These are phyloP conservation scores for Fermentozyma sake DNA, from an alignment of 1,139 yeast species.

Conservation along the genomic window DNA sequence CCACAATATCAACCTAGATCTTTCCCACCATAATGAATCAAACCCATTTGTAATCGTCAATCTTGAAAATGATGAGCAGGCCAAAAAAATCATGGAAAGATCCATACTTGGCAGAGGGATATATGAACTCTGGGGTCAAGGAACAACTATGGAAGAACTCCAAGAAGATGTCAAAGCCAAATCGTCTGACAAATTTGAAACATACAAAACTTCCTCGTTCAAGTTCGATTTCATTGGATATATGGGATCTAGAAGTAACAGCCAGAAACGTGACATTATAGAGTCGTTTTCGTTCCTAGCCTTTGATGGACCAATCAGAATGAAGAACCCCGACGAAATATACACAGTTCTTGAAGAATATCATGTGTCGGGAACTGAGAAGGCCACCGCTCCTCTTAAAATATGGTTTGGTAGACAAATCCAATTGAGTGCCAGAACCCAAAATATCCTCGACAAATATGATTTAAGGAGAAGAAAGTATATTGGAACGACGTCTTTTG, in stretches of 20 bases:
- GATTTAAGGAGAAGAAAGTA: conserved; percentile 81
- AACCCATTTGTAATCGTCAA: conserved; percentile 71
- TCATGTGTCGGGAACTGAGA: conserved; percentile 43
- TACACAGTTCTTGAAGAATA: conserved; percentile 78
- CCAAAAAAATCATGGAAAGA: conserved; percentile 57
- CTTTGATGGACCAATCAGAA: conserved; percentile 70
- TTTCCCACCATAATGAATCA: conserved; percentile 52
- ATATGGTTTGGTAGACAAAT: conserved; percentile 78
- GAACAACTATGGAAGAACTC: conserved; percentile 48
- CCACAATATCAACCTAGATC: conserved; percentile 52
- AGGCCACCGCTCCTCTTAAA: conserved; percentile 49
- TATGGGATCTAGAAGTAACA: conserved; percentile 50
- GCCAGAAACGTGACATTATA: conserved; percentile 57
- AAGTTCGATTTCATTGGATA: conserved; percentile 79
- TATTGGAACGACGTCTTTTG: conserved; percentile 96
- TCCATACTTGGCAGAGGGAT: conserved; percentile 71
- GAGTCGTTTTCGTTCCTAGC: conserved; percentile 69
- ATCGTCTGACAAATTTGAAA: conserved; percentile 22
- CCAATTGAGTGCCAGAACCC: conserved; percentile 57
- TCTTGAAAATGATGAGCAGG: conserved; percentile 62
- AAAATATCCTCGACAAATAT: conserved; percentile 64
- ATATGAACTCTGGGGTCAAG: conserved; percentile 84
- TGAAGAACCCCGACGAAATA: conserved; percentile 73
- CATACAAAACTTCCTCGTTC: conserved; percentile 49
- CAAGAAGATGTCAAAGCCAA: conserved; percentile 48